A percentile compares a stretch with the other conserved stretches of the same genome.
Conservation (phyloP, 495 filamentous ascomycete genomes). For the Penicillium atrosanguineum region DNA sequence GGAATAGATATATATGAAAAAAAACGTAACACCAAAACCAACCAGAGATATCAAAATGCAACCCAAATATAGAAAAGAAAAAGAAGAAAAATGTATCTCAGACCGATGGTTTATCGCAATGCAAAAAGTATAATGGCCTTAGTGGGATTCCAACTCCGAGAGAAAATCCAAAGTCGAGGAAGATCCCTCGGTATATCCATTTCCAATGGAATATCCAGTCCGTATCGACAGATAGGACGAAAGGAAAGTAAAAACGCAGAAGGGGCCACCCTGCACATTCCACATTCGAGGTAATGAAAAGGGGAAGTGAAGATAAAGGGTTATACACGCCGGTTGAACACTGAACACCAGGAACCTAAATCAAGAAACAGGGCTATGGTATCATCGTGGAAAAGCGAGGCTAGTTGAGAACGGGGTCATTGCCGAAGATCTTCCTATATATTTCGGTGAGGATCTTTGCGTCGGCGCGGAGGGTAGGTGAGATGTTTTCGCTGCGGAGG, state of each 20-base stretch:
- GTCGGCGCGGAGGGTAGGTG: slow-evolving; percentile 65
- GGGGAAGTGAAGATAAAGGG: no score
- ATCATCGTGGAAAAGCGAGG: background rate
- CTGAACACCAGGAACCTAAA: background rate
- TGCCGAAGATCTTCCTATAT: slow-evolving; percentile 50
- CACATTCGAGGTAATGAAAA: background rate
- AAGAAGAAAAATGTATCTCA: slow-evolving; percentile 1
- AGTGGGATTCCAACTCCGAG: slow-evolving; percentile 1
- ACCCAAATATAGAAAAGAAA: background rate
- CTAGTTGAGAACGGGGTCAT: slow-evolving; percentile 16
- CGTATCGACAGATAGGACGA: background rate
- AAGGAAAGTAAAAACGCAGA: background rate
- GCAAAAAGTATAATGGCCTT: background rate
- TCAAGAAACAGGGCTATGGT: slow-evolving; percentile 7
- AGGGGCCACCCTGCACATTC: background rate
- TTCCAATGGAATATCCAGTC: no score
- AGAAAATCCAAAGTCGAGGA: background rate
- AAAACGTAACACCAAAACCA: slow-evolving; percentile 4
- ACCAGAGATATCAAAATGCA: slow-evolving; percentile 9
- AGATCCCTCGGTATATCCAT: background rate
- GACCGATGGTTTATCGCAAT: slow-evolving; percentile 5
- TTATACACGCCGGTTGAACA: background rate
- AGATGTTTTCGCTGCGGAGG: slow-evolving; percentile 55
- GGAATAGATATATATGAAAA: slow-evolving; percentile 3
- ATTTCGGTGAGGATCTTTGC: slow-evolving; percentile 64